Conservation (phyloP, 495 filamentous ascomycete species). For the Lepidopterella palustris region DNA sequence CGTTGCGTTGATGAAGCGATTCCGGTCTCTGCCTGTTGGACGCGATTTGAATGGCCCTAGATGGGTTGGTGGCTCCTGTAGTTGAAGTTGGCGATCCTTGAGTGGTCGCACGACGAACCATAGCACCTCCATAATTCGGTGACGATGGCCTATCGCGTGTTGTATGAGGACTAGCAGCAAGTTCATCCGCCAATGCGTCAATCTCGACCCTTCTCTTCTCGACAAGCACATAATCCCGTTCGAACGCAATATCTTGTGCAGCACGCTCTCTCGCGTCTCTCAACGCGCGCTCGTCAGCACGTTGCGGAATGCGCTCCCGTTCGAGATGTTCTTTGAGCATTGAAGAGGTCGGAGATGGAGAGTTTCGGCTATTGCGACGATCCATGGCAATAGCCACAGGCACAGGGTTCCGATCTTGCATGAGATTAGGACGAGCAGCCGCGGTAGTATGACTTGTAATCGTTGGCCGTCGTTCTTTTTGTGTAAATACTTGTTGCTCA, state of each 20-base stretch:
- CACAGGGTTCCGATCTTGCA: conserved; percentile 27
- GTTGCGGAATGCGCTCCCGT: conserved; percentile 29
- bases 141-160: conserved; percentile 11
- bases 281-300: conserved; percentile 33
- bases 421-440: conserved; percentile 52
- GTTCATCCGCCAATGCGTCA: conserved; percentile 92
- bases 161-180: conserved; percentile 63
- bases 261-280: conserved; percentile 65
- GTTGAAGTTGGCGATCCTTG: conserved; percentile 53
- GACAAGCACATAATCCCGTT: conserved; percentile 89
- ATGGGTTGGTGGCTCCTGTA: conserved; percentile 52
- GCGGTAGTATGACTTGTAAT: conserved; percentile 50
- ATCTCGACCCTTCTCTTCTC: conserved; percentile 94
- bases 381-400: conserved; percentile 41
- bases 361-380: conserved; percentile 44
- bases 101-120: conserved; percentile 63
- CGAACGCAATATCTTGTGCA: conserved; percentile 81
- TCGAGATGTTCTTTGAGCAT: conserved; percentile 42
- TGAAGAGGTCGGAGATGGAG: conserved; percentile 42
- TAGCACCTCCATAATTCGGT: conserved; percentile 35
- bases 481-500: conserved; percentile 10
- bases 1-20: conserved; percentile 55
- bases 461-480: conserved; percentile 34
- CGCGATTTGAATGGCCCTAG: conserved; percentile 62
- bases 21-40: conserved; percentile 56